Percentiles rank a stretch among this genome's conserved stretches.
Conservation (phyloP, 2,329 filamentous ascomycete species). For the Alternaria gansuensis region DNA sequence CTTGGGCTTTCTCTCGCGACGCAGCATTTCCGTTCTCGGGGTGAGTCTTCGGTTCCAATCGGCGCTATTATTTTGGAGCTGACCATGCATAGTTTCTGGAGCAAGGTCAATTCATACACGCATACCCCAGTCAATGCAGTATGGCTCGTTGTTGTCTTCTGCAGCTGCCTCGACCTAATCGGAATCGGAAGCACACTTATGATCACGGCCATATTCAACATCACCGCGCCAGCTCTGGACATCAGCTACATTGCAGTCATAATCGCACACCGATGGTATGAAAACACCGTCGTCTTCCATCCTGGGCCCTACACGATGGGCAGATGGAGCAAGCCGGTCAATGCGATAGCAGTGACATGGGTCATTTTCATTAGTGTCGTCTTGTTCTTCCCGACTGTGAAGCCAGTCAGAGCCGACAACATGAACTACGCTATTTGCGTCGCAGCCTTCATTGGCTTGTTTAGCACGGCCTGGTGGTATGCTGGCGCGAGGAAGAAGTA, state of each 20-base stretch:
- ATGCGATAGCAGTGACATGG: constrained; percentile 67
- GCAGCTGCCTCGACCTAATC: constrained; percentile 61
- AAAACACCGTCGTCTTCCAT: constrained; percentile 62
- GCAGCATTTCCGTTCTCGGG: constrained; percentile 68
- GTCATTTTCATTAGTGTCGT: constrained; percentile 69
- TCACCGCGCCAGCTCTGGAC: constrained; percentile 58
- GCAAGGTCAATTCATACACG: constrained; percentile 62
- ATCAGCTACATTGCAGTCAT: constrained; percentile 70
- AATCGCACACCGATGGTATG: constrained; percentile 65
- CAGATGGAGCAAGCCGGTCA: constrained; percentile 64
- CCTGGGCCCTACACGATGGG: constrained; percentile 68
- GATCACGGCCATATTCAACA: constrained; percentile 61
- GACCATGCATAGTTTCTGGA: constrained; percentile 57
- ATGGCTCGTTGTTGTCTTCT: constrained; percentile 70
- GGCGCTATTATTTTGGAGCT: constrained; percentile 21
- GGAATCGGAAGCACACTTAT: constrained; percentile 62
- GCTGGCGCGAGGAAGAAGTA: constrained; percentile 60
- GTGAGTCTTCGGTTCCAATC: constrained; percentile 47
- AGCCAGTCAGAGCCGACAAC: constrained; percentile 55
- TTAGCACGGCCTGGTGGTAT: constrained; percentile 58
- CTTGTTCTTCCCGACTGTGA: constrained; percentile 61
- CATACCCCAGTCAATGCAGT: constrained; percentile 70
- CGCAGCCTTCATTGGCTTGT: constrained; percentile 59
- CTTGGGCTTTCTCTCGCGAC: constrained; percentile 68
- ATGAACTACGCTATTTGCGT: constrained; percentile 62